Evolutionary conservation across 768 basidiomycete species (phyloP), one percentile per base, ranked within the genome.

Genomic region (Leucosporidium scottii): DNA sequence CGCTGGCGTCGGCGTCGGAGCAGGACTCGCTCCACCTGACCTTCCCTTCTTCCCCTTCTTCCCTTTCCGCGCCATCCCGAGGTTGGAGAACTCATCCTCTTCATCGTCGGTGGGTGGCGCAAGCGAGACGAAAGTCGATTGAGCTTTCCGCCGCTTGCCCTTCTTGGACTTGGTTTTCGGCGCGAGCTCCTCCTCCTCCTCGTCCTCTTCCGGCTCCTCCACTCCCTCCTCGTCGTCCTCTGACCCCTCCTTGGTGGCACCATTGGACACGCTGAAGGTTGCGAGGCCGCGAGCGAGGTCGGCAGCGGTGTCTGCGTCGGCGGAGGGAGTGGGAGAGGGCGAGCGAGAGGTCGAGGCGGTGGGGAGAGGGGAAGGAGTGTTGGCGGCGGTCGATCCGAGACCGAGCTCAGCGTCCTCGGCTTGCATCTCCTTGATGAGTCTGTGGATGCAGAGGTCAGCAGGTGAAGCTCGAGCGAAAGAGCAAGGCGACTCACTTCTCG

Each of bases 401-500:
- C 82, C 86, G 6, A 96, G 77, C 68, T 83, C 84, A 60, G 84
- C 83, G 66, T 90, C 83, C 73, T 97, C 91, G 64, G 80, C 79
- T 71, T 81, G 76, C 89, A 99, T 96, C 74, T 89, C 84, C 73
- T 82, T 81, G 77, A 84, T 85, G 66, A 99, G 75, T 71, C 81
- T 81, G 65, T 8, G 21, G 9, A 15, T 20, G 4, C 4, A 47
- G 34, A 59, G 9, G 12, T 51, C 50, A 51, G 39, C 21, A 10
- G 20, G 47, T 8, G 21, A 60, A 25, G 4, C 25, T 25, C n/a
- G 15, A 36, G 44, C 25, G 51, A 53, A 28, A 49, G 56, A 51
- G 59, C n/a, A 47, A 34, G 15, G 34, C 9, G 4, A 75, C 81
- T 59, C 64, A 81, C 80, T 81, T 82, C 75, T 90, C 90, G 18